These are phyloP conservation scores for Bryum argenteum DNA, from an alignment of 225 moss, liverwort and hornwort species.

Conservation along the genomic window DNA sequence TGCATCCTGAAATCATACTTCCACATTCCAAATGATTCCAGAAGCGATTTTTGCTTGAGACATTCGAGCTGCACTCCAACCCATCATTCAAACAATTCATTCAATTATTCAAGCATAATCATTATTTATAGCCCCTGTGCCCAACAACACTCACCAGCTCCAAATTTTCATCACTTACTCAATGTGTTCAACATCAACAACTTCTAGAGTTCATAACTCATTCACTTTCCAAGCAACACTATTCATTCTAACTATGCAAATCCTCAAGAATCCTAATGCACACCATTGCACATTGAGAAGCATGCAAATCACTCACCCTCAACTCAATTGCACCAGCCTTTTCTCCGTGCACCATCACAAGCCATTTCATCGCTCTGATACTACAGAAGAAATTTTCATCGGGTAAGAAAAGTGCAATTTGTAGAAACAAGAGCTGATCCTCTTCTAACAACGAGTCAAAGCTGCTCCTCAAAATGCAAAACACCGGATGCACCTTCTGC, in stretches of 20 bases:
- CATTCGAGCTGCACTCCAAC: not conserved
- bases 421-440: constrained; percentile 18
- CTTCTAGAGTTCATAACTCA: too few species aligned
- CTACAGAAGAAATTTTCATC: not conserved
- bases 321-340: too few species aligned
- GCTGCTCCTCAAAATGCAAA: constrained; percentile 18
- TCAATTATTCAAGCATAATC: not conserved
- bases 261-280: too few species aligned
- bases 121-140: not conserved
- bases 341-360: not conserved
- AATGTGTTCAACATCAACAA: too few species aligned
- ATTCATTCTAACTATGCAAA: too few species aligned
- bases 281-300: too few species aligned
- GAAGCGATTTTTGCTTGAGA: not conserved
- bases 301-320: not conserved
- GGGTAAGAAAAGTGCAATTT: not conserved
- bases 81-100: too few species aligned
- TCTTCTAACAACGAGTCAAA: not conserved
- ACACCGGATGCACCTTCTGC: not conserved
- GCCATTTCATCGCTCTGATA: not conserved
- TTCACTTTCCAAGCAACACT: too few species aligned
- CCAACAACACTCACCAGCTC: too few species aligned
- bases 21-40: not conserved
- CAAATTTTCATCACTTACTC: too few species aligned
- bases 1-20: not conserved